These are phyloP conservation scores for Digitaria exilis DNA, from an alignment of 202 grass and related monocot genomes.

Conservation along the genomic window DNA sequence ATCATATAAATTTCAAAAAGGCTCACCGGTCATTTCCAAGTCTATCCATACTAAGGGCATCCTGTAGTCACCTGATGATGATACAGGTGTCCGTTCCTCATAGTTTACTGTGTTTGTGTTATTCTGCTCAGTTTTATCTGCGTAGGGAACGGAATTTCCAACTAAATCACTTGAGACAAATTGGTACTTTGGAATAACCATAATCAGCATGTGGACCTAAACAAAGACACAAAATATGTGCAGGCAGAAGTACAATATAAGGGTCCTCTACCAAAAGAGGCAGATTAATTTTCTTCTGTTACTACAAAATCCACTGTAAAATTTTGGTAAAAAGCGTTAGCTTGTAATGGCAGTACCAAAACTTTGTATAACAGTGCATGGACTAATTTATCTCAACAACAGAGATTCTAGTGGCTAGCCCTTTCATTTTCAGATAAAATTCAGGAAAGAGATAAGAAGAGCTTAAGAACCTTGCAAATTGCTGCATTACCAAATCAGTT, in stretches of 20 bases:
- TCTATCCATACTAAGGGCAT: constrained; percentile 95
- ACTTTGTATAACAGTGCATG: neutral
- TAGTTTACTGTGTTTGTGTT: constrained; percentile 18
- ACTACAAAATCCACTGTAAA: neutral
- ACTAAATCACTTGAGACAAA: neutral
- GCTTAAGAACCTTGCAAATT: neutral
- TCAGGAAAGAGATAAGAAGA: neutral
- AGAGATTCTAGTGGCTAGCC: neutral
- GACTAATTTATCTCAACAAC: neutral
- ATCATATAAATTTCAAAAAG: constrained; percentile 9
- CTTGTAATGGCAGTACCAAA: neutral
- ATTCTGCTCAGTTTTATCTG: constrained; percentile 45
- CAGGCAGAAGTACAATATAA: neutral
- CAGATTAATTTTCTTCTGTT: neutral
- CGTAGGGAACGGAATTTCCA: neutral
- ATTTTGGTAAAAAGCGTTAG: neutral
- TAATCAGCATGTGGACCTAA: neutral
- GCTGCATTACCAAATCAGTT: neutral
- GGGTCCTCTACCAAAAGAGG: neutral
- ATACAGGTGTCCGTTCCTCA: constrained; percentile 33
- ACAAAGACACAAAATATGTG: neutral
- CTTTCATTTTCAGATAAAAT: neutral
- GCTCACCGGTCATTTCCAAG: constrained; percentile 91
- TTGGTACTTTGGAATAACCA: neutral
- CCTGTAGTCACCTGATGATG: constrained; percentile 55